Base-by-base conservation (phyloP, 179 eudicot species). In the Gypsophila paniculata region DNA sequence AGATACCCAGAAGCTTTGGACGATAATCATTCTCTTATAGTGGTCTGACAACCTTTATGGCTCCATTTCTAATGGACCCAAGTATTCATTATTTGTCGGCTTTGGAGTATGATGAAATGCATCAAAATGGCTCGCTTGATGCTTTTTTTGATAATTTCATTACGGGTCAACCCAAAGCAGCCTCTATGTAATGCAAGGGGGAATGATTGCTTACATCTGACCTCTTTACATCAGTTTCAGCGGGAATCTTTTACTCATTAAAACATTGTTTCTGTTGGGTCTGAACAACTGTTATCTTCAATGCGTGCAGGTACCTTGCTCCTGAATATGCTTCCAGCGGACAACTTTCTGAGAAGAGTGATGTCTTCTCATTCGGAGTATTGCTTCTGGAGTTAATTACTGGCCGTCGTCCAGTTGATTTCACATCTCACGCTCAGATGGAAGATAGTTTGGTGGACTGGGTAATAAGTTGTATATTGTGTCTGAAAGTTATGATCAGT, bases 381-480 rank as follows among this genome's bases (percentile, higher is more conserved):
- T 78, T 93, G 85, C 94, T 93, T 68, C 81, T 93, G 25, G 98
- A 93, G 79, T 70, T 93, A 81, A 82, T 93, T 58, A 86, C 91
- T 62, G 98, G 98, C 18, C 94, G 91, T 15, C 85, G 90, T 52
- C 98, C 98, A 57, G 91, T 90, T 74, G 89, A 87, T 64, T 72
- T 61, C 76, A 68, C 92, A 9, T 54, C 67, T 69, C 73, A 81
- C 36, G 61, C 95, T 49, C 83, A 54, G 78, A 84, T 81, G 83
- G 96, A 90, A 54, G 98, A 90, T 76, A 89, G 98, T 84, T 85
- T 93, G 81, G 96, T 93, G 23, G 98, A 90, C 78, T 90, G 98
- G 98, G 98, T 90, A 75, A 88, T 84, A 74, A 42, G 10, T 64
- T 19, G 34, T 6, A 55, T 55, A 2, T 29, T 26, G 49, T 34